Percentiles rank a stretch among this genome's conserved stretches.
Conservation (phyloP, 805 yeast genomes). For the Scheffersomyces spartinae region DNA sequence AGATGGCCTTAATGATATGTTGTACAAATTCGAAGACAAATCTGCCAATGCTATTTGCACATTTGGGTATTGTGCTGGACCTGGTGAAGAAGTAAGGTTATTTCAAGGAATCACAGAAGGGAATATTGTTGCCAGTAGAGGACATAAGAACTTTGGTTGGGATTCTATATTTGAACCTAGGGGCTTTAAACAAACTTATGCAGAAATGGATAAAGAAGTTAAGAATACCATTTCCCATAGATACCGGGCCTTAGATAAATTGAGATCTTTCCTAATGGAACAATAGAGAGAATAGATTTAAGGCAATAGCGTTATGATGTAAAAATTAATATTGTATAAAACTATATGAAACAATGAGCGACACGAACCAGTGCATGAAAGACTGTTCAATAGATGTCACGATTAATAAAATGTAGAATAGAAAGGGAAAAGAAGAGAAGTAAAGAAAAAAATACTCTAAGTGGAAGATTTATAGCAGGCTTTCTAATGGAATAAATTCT, state of each 20-base stretch:
- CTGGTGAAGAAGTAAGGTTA: constrained; percentile 57
- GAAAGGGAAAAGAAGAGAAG: no score
- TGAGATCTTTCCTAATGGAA: constrained; percentile 40
- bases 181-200: constrained; percentile 61
- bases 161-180: constrained; percentile 82
- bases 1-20: constrained; percentile 64
- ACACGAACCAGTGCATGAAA: no score
- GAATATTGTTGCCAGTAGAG: constrained; percentile 62
- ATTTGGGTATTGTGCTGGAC: constrained; percentile 81
- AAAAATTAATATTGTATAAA: no score
- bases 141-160: constrained; percentile 86
- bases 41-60: constrained; percentile 85
- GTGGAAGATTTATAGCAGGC: no score
- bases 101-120: constrained; percentile 87
- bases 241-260: constrained; percentile 66
- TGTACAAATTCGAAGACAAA: constrained; percentile 73
- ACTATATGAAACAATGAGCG: no score
- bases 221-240: constrained; percentile 87
- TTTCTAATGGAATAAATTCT: no score
- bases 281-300: no score
- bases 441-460: no score
- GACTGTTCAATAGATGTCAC: no score
- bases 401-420: no score
- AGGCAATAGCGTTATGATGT: no score
- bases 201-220: constrained; percentile 69